Percentiles rank a stretch among this genome's conserved stretches.
phyloP scores from a whole-genome alignment of 805 yeast species.

The Yarrowia bubula region DNA sequence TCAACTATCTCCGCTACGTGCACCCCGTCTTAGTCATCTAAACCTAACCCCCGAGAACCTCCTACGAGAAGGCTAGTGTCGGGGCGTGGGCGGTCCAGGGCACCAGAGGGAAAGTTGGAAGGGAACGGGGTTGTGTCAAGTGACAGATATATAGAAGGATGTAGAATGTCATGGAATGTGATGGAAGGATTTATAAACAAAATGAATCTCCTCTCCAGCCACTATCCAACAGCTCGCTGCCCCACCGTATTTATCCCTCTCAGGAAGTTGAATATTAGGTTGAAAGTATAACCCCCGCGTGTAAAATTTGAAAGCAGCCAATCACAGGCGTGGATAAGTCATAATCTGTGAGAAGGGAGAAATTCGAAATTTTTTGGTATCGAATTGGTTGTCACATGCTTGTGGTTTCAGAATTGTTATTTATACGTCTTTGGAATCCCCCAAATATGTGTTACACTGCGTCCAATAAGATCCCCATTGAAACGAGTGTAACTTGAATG shows the following conservation, averaged over 20 bases:
- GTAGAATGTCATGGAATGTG: not conserved
- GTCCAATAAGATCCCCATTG: too few species aligned
- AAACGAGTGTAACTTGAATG: too few species aligned
- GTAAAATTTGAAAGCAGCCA: not conserved
- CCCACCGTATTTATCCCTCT: not conserved
- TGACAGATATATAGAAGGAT: too few species aligned
- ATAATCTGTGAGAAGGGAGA: not conserved
- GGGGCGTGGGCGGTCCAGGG: slow-evolving; percentile 8
- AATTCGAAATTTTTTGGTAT: too few species aligned
- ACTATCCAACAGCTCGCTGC: too few species aligned
- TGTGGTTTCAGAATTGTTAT: too few species aligned
- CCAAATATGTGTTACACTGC: too few species aligned
- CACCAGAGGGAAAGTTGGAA: slow-evolving; percentile 5
- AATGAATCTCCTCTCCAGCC: too few species aligned
- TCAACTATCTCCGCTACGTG: not conserved
- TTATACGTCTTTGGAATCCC: too few species aligned
- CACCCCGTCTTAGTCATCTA: not conserved
- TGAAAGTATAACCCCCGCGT: slow-evolving; percentile 20
- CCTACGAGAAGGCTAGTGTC: not conserved
- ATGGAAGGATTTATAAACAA: not conserved
- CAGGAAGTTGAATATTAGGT: not conserved
- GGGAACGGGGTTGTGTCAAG: too few species aligned
- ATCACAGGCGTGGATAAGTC: not conserved
- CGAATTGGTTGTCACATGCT: too few species aligned
- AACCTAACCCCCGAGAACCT: slow-evolving; percentile 19